These are phyloP conservation scores for Sporothrix pallida DNA, from an alignment of 2,329 filamentous ascomycete genomes.

Conservation along the genomic window DNA sequence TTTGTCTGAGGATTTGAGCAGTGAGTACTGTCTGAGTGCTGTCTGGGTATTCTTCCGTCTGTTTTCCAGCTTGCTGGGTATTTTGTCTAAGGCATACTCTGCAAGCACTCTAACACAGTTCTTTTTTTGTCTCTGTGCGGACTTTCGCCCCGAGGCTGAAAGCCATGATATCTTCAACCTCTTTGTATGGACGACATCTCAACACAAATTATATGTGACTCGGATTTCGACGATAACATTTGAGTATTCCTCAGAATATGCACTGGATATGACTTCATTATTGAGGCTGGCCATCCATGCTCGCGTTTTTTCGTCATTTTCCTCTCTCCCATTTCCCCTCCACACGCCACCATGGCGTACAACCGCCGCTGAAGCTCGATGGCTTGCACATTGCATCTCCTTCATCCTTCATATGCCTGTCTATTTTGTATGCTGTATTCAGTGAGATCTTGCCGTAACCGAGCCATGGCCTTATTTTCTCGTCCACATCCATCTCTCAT, in stretches of 20 bases:
- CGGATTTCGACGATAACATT: too few species aligned
- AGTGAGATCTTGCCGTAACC: neutral
- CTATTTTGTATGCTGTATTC: neutral
- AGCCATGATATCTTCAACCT: slow-evolving; percentile 9
- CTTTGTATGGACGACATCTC: neutral
- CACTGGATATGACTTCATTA: neutral
- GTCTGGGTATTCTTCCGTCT: slow-evolving; percentile 13
- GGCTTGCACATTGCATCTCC: slow-evolving; percentile 2
- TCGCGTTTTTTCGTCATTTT: neutral
- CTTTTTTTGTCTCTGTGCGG: neutral
- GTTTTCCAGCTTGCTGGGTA: neutral
- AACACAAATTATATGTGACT: neutral
- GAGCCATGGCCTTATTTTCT: neutral
- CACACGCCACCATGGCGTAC: slow-evolving; percentile 6
- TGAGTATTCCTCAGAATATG: neutral
- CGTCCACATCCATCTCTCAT: neutral
- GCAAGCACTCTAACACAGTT: too few species aligned
- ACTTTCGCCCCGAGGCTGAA: slow-evolving; percentile 24
- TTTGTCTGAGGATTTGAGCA: neutral
- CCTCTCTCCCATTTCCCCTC: neutral
- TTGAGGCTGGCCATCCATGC: neutral
- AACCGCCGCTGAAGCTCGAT: slow-evolving; percentile 5
- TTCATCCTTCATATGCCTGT: neutral
- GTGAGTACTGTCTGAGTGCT: neutral
- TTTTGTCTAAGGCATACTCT: neutral